Conservation (phyloP, 441 rosid genomes). For the Melastoma candidum region DNA sequence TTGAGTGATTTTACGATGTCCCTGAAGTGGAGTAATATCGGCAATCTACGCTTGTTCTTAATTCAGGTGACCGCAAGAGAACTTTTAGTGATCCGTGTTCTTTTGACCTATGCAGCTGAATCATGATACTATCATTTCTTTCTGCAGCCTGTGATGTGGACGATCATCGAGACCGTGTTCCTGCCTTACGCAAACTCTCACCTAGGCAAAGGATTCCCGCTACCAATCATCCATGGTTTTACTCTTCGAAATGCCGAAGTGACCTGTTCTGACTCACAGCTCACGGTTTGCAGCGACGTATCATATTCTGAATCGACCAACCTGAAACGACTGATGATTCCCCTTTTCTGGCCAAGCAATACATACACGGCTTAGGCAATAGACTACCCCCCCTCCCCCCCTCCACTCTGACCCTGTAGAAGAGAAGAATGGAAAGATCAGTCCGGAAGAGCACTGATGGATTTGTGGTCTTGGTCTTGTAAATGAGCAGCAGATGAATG, state of each 20-base stretch:
- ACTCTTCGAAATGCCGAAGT: conserved; percentile 56
- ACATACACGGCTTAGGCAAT: no score
- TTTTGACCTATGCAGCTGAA: neutral
- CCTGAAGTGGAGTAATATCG: conserved; percentile 76
- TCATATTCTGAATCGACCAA: conserved; percentile 28
- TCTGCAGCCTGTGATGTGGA: conserved; percentile 80
- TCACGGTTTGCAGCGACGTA: conserved; percentile 59
- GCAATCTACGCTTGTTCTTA: conserved; percentile 61
- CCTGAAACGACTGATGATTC: neutral
- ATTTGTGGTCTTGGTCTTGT: no score
- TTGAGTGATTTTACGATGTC: conserved; percentile 64
- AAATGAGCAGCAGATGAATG: no score
- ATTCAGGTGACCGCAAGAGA: conserved; percentile 41
- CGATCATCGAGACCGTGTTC: conserved; percentile 65
- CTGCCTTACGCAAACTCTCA: conserved; percentile 63
- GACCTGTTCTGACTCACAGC: conserved; percentile 35
- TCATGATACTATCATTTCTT: neutral
- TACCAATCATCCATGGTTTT: conserved; percentile 86
- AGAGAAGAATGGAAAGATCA: no score
- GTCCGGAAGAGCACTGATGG: no score
- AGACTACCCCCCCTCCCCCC: no score
- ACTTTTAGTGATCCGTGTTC: neutral
- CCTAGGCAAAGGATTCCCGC: conserved; percentile 64
- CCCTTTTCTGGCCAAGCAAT: no score
- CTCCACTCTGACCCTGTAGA: no score